Base-by-base conservation (phyloP, 2,329 filamentous ascomycete species). In the Phialophora verrucosa region DNA sequence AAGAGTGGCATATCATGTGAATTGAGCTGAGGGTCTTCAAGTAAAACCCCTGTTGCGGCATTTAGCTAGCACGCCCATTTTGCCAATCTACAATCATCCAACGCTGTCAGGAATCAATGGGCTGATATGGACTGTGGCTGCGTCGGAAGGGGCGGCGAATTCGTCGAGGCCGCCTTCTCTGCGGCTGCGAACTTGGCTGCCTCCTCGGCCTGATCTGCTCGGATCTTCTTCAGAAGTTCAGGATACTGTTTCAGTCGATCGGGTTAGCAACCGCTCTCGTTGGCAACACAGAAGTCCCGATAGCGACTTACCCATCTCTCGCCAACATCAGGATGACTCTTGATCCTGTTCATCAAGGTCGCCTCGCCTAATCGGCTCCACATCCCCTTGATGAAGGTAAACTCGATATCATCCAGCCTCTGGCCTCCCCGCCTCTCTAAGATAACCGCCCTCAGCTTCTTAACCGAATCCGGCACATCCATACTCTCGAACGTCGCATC, bases 281-380 rank as follows among this genome's bases (percentile, higher is more conserved):
- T n/a, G 38, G 17, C 38, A n/a, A 44, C 6, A 44, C 6, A 20
- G 17, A 44, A 1, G 38, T 1, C 38, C 0, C 17, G 14, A 2
- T 44, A 17, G 14, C 17, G 44, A 62, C 65, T 68, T 64, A 68
- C 63, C 81, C 91, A 96, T 73, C 88, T 83, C 82, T 93, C 90
- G 1, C 91, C 91, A 0, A 96, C 92, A 76, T 96, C 92, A 3
- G 90, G 90, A 79, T 96, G 92, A 71, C 90, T 93, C 84, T 93
- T 95, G 72, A 96, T 84, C 14, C 92, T 81, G 78, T 96, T 96
- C 79, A 91, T 85, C 75, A 96, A 79, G 65, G 91, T 96, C 11
- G 92, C 92, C 82, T 96, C 91, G 4, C 92, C 92, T 8, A 96
- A 79, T 71, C 85, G 87, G 17, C 87, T 85, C 75, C 83, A 86